Base-by-base conservation (phyloP, 169 alveolate genomes). In the Plasmodium adleri region DNA sequence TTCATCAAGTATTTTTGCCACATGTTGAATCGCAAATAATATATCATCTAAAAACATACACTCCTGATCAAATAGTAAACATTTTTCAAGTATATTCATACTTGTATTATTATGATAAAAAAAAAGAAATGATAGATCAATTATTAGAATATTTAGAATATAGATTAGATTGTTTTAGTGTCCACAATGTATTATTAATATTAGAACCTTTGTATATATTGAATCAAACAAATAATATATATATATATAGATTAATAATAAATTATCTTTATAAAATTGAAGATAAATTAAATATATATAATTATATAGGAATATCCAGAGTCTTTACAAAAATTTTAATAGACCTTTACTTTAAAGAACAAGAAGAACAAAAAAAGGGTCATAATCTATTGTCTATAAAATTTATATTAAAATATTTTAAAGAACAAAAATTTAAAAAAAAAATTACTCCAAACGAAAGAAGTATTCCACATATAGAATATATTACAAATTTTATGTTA, bases 1-100 rank as follows among this genome's bases (percentile, higher is more conserved):
- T 85, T 8, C 64, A 85, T 71, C 26, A 85, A 32, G 86, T 72
- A 47, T 85, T 85, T 52, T 74, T 85, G 32, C 91, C 91, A 3
- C 91, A 85, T 63, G 91, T 85, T 1, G 91, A 85, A 32, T 71
- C 91, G 0, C 91, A 85, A 71, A 85, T 85, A n/a, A 85, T 85
- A 9, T 43, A 83, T 72, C 91, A 83, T 13, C 1, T 83, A 20
- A 83, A 83, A 72, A 83, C 91, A 1, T 85, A 85, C 43, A 85
- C 91, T 9, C 91, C 91, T 20, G 72, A 56, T 63, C 91, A 85
- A 71, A 85, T 85, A 15, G 91, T 85, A 2, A 85, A 56, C 9
- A 85, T 85, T 1, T 85, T 85, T 60, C 32, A 85, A 8, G 26
- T 85, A 0, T 85, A 85, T 22, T 85, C 91, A 7, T 85, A 85